Evolutionary conservation across 108 stramenopile genomes (phyloP).

Genomic region (Poteriospumella lacustris): DNA sequence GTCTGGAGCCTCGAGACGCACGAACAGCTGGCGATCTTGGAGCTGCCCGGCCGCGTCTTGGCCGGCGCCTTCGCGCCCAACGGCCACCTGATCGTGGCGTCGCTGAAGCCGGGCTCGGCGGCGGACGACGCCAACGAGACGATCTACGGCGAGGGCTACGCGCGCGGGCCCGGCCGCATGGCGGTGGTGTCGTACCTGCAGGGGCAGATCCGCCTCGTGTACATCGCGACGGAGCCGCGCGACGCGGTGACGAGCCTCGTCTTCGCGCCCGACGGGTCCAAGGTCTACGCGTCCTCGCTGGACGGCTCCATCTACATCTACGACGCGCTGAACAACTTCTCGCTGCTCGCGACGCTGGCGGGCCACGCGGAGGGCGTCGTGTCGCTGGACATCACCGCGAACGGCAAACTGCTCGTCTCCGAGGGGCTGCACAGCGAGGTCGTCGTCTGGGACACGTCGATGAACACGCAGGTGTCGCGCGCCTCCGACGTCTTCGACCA

Average conservation of each 20-base stretch:
- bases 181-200: conserved; percentile 20
- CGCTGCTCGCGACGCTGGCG: background rate
- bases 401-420: background rate
- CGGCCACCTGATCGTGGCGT: conserved; percentile 13
- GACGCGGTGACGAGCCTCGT: background rate
- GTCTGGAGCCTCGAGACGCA: conserved; percentile 13
- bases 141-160: too few relatives aligned
- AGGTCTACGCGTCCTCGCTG: background rate
- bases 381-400: background rate
- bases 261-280: conserved; percentile 1
- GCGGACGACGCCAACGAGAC: background rate
- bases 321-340: conserved; percentile 10
- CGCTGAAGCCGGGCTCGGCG: background rate
- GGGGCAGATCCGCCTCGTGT: background rate
- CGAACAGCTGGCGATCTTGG: background rate
- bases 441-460: background rate
- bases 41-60: background rate
- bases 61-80: conserved; percentile 8
- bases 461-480: background rate
- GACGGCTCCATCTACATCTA: conserved; percentile 2
- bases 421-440: background rate
- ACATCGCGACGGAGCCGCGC: background rate
- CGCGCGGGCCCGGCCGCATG: background rate
- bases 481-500: background rate
- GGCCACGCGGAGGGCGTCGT: background rate